Percentiles rank a stretch among this genome's conserved stretches.
Conservation (phyloP, 306 rosid species). For the Inga laurina region DNA sequence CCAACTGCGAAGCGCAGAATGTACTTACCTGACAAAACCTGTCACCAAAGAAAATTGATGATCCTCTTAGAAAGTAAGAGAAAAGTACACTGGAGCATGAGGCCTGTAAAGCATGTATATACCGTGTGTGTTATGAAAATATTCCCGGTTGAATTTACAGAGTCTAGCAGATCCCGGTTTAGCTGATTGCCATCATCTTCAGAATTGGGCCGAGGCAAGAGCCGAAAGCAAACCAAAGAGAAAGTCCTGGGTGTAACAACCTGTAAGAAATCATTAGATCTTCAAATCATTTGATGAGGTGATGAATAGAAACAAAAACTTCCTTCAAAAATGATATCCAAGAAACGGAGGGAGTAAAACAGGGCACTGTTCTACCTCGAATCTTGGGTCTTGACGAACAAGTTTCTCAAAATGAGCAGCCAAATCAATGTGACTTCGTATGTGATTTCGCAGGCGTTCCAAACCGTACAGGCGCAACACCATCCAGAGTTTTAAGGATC, state of each 20-base stretch:
- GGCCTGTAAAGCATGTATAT: slow-evolving; percentile 52
- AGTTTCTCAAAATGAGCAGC: slow-evolving; percentile 72
- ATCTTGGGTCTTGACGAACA: slow-evolving; percentile 70
- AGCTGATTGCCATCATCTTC: slow-evolving; percentile 59
- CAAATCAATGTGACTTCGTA: slow-evolving; percentile 74
- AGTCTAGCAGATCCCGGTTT: slow-evolving; percentile 61
- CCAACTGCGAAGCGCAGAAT: slow-evolving; percentile 82
- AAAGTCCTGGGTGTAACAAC: slow-evolving; percentile 65
- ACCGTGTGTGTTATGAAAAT: slow-evolving; percentile 87
- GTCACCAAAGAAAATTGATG: slow-evolving; percentile 27
- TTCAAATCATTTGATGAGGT: slow-evolving; percentile 18
- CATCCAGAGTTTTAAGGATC: slow-evolving; percentile 94
- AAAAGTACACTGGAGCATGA: neutral
- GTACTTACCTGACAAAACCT: slow-evolving; percentile 81
- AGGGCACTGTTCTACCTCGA: slow-evolving; percentile 56
- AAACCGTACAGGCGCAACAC: slow-evolving; percentile 86
- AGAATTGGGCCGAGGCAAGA: slow-evolving; percentile 53
- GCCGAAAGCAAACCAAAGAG: slow-evolving; percentile 87
- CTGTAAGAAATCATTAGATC: slow-evolving; percentile 39
- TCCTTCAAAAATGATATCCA: neutral
- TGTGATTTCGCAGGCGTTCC: slow-evolving; percentile 68
- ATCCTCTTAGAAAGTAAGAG: slow-evolving; percentile 12
- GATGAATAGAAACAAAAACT: neutral
- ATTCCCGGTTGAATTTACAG: slow-evolving; percentile 75
- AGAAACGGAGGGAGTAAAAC: neutral